These are phyloP conservation scores for Ilex asprella DNA, from an alignment of 257 asterid genomes.

Conservation along the genomic window DNA sequence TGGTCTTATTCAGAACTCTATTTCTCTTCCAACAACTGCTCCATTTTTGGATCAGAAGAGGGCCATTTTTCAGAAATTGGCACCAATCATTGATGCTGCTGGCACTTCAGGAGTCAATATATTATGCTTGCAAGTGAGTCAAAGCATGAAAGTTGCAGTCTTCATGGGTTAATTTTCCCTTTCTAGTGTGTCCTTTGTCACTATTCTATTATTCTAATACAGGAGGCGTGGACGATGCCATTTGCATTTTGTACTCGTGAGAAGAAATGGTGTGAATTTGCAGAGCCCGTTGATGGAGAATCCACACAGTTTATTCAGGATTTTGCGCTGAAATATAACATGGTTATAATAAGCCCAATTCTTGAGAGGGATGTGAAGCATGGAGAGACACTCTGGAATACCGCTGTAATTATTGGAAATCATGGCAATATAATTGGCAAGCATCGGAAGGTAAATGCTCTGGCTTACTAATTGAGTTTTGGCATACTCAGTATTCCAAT, in stretches of 20 bases:
- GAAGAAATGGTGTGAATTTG: constrained; percentile 93
- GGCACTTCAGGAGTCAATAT: constrained; percentile 82
- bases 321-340: constrained; percentile 67
- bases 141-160: constrained; percentile 9
- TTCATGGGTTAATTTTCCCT: constrained; percentile 1
- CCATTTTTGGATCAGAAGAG: constrained; percentile 63
- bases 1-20: constrained; percentile 82
- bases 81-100: constrained; percentile 85
- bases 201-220: constrained; percentile 8
- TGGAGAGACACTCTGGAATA: constrained; percentile 90
- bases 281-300: constrained; percentile 89
- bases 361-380: constrained; percentile 93
- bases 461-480: not conserved
- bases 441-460: constrained; percentile 73
- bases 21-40: constrained; percentile 66
- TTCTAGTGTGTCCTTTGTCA: constrained; percentile 5
- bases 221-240: constrained; percentile 99
- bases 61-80: constrained; percentile 64
- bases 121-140: constrained; percentile 80
- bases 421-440: constrained; percentile 89
- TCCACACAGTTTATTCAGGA: constrained; percentile 86
- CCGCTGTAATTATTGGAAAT: constrained; percentile 85
- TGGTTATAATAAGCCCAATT: constrained; percentile 87
- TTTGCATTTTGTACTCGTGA: constrained; percentile 99
- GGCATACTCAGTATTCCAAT: not conserved